Evolutionary conservation across 306 rosid species (phyloP).

Genomic region (Inga laurina): DNA sequence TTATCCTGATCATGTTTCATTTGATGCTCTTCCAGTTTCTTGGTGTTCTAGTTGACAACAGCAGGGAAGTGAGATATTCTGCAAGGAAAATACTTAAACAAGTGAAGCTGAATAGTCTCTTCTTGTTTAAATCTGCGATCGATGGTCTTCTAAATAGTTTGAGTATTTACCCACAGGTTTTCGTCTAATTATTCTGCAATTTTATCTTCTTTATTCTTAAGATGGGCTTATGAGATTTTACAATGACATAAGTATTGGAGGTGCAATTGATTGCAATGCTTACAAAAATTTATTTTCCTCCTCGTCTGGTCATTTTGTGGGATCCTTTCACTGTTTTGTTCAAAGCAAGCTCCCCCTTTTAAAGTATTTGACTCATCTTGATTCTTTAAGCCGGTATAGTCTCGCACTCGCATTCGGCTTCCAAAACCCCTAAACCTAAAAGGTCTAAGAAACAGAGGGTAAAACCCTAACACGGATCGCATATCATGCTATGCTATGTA

Average conservation of each 20-base stretch:
- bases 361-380: neutral
- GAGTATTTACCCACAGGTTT: slow-evolving; percentile 66
- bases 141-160: slow-evolving; percentile 65
- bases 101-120: slow-evolving; percentile 55
- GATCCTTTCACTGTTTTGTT: slow-evolving; percentile 24
- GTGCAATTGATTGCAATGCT: neutral
- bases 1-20: slow-evolving; percentile 9
- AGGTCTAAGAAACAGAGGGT: neutral
- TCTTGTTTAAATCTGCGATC: slow-evolving; percentile 54
- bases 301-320: slow-evolving; percentile 13
- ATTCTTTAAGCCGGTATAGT: neutral
- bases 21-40: slow-evolving; percentile 70
- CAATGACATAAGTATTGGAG: slow-evolving; percentile 9
- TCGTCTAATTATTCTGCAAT: slow-evolving; percentile 8
- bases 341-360: neutral
- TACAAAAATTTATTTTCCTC: neutral
- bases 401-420: slow-evolving; percentile 12
- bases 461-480: slow-evolving; percentile 4
- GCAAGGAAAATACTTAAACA: slow-evolving; percentile 63
- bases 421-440: slow-evolving; percentile 11
- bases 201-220: slow-evolving; percentile 7
- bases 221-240: slow-evolving; percentile 12
- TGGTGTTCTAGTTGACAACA: slow-evolving; percentile 56
- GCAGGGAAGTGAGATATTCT: slow-evolving; percentile 53
- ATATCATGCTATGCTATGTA: neutral